Evolutionary conservation across 768 basidiomycete species (phyloP).

Genomic region (Mycena crocata): DNA sequence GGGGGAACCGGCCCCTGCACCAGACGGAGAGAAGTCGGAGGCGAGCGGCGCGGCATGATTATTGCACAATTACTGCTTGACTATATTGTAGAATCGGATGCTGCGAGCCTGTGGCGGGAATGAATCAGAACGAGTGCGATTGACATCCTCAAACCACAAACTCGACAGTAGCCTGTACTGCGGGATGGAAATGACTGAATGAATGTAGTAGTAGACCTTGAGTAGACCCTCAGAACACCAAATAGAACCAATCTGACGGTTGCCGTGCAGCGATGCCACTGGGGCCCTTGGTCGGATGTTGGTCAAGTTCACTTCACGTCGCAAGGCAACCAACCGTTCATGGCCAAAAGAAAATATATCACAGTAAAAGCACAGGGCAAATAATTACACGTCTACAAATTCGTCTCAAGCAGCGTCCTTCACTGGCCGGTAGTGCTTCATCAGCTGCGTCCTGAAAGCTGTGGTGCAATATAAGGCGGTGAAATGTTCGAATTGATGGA

Average conservation of each 20-base stretch:
- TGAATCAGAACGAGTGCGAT: not conserved
- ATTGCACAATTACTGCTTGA: constrained; percentile 7
- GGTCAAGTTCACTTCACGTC: not conserved
- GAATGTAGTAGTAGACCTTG: constrained; percentile 14
- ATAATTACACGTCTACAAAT: constrained; percentile 23
- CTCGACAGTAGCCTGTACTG: constrained; percentile 31
- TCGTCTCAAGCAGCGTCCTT: constrained; percentile 46
- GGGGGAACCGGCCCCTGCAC: constrained; percentile 70
- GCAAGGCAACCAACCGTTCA: not conserved
- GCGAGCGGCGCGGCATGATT: constrained; percentile 74
- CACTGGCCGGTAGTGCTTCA: constrained; percentile 77
- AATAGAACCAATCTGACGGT: constrained; percentile 4
- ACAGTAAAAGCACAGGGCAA: constrained; percentile 25
- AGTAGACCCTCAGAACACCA: constrained; percentile 19
- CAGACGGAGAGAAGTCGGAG: constrained; percentile 75
- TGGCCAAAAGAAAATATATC: constrained; percentile 13
- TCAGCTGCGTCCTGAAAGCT: constrained; percentile 81
- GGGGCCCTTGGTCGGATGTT: too few species aligned
- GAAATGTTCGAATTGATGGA: constrained; percentile 4
- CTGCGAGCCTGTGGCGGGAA: not conserved
- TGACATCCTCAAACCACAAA: not conserved
- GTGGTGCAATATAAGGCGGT: constrained; percentile 21
- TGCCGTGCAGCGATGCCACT: not conserved
- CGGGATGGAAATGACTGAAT: not conserved
- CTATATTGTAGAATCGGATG: constrained; percentile 1